Percentiles rank a stretch among this genome's conserved stretches.
Evolutionary conservation across 768 basidiomycete species (phyloP).

Genomic region (Termitomyces bulborhizus): DNA sequence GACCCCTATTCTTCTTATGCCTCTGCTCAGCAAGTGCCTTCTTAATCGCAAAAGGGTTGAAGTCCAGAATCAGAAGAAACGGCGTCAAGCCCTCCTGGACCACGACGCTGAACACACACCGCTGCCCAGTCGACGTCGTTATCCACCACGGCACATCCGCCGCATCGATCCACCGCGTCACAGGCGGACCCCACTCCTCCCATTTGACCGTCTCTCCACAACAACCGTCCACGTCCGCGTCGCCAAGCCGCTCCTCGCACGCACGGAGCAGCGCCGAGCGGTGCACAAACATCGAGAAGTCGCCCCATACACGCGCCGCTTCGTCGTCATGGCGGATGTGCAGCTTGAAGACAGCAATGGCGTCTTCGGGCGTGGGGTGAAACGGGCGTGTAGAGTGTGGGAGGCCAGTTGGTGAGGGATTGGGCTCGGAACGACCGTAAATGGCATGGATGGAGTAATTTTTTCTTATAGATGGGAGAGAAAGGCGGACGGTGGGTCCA

Average conservation of each 20-base stretch:
- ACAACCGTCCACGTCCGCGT: too few relatives aligned
- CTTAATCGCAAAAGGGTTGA: slow-evolving; percentile 1
- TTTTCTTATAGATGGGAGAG: background rate
- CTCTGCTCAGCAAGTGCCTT: background rate
- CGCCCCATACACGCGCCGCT: background rate
- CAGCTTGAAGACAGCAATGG: slow-evolving; percentile 9
- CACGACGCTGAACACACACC: slow-evolving; percentile 12
- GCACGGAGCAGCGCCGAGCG: slow-evolving; percentile 7
- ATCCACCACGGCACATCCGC: slow-evolving; percentile 15
- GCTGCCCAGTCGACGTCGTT: slow-evolving; percentile 18
- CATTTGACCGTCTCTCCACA: background rate
- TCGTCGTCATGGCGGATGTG: background rate
- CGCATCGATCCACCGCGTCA: slow-evolving; percentile 18
- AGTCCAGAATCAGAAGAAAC: slow-evolving; percentile 1
- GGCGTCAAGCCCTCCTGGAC: background rate
- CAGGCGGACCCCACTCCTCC: slow-evolving; percentile 15
- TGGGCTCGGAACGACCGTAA: slow-evolving; percentile 8
- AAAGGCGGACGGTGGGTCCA: background rate
- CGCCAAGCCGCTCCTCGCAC: background rate
- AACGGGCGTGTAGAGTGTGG: slow-evolving; percentile 1
- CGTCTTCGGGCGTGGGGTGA: slow-evolving; percentile 4
- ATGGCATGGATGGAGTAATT: slow-evolving; percentile 2
- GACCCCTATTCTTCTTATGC: background rate
- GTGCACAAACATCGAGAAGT: slow-evolving; percentile 8
- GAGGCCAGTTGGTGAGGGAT: slow-evolving; percentile 1